A percentile compares a stretch with the other conserved stretches of the same genome.
These are phyloP conservation scores for Phaeoacremonium minimum DNA, from an alignment of 2,329 filamentous ascomycete genomes.

Conservation along the genomic window DNA sequence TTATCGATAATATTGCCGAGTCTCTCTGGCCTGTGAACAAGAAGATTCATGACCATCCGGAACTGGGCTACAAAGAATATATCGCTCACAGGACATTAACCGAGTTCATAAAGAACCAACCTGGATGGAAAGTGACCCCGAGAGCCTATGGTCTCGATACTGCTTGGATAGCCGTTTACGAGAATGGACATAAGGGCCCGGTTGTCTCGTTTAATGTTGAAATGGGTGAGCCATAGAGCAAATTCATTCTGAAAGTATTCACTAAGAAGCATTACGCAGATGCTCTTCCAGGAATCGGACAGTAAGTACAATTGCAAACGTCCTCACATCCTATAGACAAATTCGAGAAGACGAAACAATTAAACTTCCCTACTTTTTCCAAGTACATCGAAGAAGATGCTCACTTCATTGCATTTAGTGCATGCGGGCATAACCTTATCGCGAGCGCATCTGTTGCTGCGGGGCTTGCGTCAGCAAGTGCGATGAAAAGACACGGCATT, in stretches of 20 bases:
- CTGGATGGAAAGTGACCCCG: slow-evolving; percentile 44
- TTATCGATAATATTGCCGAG: slow-evolving; percentile 30
- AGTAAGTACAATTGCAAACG: too few relatives aligned
- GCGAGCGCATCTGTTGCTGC: slow-evolving; percentile 41
- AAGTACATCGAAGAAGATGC: too few relatives aligned
- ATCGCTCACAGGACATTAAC: slow-evolving; percentile 46
- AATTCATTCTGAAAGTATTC: too few relatives aligned
- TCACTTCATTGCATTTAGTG: too few relatives aligned
- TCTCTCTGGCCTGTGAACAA: slow-evolving; percentile 40
- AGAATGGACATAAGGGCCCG: slow-evolving; percentile 39
- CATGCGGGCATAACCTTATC: slow-evolving; percentile 53
- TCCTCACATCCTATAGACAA: too few relatives aligned
- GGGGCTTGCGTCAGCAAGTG: slow-evolving; percentile 39
- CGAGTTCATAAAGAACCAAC: slow-evolving; percentile 34
- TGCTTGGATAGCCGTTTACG: slow-evolving; percentile 46
- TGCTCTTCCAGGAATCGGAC: slow-evolving; percentile 44
- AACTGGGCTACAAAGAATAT: slow-evolving; percentile 41
- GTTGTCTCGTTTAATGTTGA: slow-evolving; percentile 42
- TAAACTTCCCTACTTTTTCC: too few relatives aligned
- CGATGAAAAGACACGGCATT: slow-evolving; percentile 34
- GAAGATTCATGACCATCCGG: slow-evolving; percentile 47
- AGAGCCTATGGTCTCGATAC: slow-evolving; percentile 48
- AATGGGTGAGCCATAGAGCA: slow-evolving; percentile 36
- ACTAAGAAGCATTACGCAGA: slow-evolving; percentile 30
- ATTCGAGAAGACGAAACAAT: too few relatives aligned